Evolutionary conservation across 2,329 filamentous ascomycete genomes (phyloP).

Genomic region (Fusarium ramigenum): DNA sequence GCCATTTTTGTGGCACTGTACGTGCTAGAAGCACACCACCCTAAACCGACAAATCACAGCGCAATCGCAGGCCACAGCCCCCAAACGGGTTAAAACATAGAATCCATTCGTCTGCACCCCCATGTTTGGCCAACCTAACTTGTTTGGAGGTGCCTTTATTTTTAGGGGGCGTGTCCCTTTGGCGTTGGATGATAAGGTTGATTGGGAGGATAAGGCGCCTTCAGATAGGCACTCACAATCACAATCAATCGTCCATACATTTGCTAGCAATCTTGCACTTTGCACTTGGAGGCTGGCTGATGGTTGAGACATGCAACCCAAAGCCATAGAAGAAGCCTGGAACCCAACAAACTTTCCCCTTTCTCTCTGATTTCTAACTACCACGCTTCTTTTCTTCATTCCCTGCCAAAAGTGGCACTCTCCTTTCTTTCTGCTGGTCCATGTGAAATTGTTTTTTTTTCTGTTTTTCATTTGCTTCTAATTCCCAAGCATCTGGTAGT

Average conservation of each 20-base stretch:
- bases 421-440: slow-evolving; percentile 22
- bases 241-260: background rate
- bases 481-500: slow-evolving; percentile 41
- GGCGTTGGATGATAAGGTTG: background rate
- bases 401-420: slow-evolving; percentile 12
- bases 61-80: slow-evolving; percentile 1
- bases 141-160: background rate
- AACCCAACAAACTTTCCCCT: background rate
- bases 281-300: background rate
- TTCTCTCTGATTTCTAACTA: slow-evolving; percentile 19
- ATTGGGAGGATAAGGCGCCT: background rate
- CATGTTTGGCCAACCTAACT: background rate
- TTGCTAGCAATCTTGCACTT: background rate
- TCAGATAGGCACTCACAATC: background rate
- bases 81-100: background rate
- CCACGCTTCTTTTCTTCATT: slow-evolving; percentile 12
- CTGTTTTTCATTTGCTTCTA: slow-evolving; percentile 30
- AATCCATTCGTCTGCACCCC: background rate
- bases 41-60: background rate
- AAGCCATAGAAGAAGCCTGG: slow-evolving; percentile 2
- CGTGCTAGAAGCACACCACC: background rate
- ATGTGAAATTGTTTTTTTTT: slow-evolving; percentile 35
- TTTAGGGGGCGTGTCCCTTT: background rate
- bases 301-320: slow-evolving; percentile 2
- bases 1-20: background rate